Percentiles rank a stretch among this genome's conserved stretches.
phyloP scores from a whole-genome alignment of 371 early-diverging fungal species.

The Mortierella sp. region DNA sequence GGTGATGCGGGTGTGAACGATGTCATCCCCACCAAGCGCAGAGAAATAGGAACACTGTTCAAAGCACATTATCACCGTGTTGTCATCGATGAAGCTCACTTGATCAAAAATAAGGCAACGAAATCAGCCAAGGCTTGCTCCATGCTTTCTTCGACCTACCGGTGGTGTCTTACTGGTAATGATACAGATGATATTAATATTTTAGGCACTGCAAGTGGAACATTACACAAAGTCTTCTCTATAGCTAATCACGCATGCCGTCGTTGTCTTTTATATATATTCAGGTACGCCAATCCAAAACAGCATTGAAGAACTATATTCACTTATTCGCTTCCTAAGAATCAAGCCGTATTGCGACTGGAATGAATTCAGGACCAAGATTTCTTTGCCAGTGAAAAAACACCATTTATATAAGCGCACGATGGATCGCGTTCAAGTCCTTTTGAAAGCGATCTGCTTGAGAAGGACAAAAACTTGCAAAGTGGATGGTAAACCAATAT shows the following conservation, averaged over 20 bases:
- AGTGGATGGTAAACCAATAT: conserved; percentile 75
- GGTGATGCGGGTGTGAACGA: conserved; percentile 25
- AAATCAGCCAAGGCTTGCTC: conserved; percentile 73
- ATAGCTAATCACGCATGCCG: background rate
- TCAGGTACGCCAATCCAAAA: conserved; percentile 86
- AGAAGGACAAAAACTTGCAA: conserved; percentile 76
- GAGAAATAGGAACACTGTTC: conserved; percentile 48
- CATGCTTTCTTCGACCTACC: conserved; percentile 67
- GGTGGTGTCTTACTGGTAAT: conserved; percentile 93
- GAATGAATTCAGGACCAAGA: conserved; percentile 66
- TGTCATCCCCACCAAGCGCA: conserved; percentile 4
- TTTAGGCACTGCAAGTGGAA: background rate
- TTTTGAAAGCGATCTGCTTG: conserved; percentile 78
- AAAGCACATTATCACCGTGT: conserved; percentile 64
- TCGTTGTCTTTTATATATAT: background rate
- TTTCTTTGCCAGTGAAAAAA: conserved; percentile 64
- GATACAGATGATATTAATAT: background rate
- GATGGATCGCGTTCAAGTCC: conserved; percentile 69
- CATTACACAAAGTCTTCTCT: too few relatives aligned
- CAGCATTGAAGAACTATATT: conserved; percentile 88
- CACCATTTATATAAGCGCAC: conserved; percentile 37
- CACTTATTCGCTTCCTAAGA: conserved; percentile 84
- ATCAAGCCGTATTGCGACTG: conserved; percentile 74
- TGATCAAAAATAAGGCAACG: conserved; percentile 84
- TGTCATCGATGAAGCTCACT: conserved; percentile 93